Percentiles rank a stretch among this genome's conserved stretches.
Evolutionary conservation across 2,329 filamentous ascomycete species (phyloP).

Genomic region (Penicillium sp.): DNA sequence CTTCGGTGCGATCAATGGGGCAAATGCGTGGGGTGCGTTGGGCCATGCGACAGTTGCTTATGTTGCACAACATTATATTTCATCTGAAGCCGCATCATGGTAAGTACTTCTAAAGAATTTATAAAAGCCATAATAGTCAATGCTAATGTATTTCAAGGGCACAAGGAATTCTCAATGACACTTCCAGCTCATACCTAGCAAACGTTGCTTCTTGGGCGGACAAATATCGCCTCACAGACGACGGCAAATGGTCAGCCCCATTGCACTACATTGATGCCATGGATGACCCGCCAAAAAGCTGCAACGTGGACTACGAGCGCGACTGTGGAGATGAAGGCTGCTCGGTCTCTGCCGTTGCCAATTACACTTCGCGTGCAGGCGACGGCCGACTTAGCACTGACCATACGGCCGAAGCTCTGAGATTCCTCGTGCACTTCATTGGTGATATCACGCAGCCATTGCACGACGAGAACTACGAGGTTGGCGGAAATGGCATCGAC

Average conservation of each 20-base stretch:
- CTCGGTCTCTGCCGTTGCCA: slow-evolving; percentile 47
- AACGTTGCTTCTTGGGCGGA: slow-evolving; percentile 50
- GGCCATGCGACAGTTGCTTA: slow-evolving; percentile 50
- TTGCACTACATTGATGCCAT: slow-evolving; percentile 48
- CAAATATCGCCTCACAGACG: slow-evolving; percentile 42
- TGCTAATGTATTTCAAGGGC: slow-evolving; percentile 19
- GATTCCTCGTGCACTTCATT: slow-evolving; percentile 47
- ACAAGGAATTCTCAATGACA: slow-evolving; percentile 37
- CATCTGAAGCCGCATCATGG: slow-evolving; percentile 37
- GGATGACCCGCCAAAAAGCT: slow-evolving; percentile 40
- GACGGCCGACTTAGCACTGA: slow-evolving; percentile 24
- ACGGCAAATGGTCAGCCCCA: slow-evolving; percentile 40
- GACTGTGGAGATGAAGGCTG: slow-evolving; percentile 47
- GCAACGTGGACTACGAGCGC: slow-evolving; percentile 43
- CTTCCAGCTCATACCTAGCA: slow-evolving; percentile 41
- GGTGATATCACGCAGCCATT: slow-evolving; percentile 69
- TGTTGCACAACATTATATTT: slow-evolving; percentile 45
- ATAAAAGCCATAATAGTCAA: no score
- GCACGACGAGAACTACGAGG: slow-evolving; percentile 50
- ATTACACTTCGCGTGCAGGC: slow-evolving; percentile 33
- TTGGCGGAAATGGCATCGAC: slow-evolving; percentile 60
- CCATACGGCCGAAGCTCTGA: slow-evolving; percentile 39
- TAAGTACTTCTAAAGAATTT: slow-evolving; percentile 6
- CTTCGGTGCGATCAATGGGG: slow-evolving; percentile 8
- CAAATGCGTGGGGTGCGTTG: slow-evolving; percentile 44